A percentile compares a stretch with the other conserved stretches of the same genome.
These are phyloP conservation scores for Anisodus tanguticus DNA, from an alignment of 257 asterid species.

Conservation along the genomic window DNA sequence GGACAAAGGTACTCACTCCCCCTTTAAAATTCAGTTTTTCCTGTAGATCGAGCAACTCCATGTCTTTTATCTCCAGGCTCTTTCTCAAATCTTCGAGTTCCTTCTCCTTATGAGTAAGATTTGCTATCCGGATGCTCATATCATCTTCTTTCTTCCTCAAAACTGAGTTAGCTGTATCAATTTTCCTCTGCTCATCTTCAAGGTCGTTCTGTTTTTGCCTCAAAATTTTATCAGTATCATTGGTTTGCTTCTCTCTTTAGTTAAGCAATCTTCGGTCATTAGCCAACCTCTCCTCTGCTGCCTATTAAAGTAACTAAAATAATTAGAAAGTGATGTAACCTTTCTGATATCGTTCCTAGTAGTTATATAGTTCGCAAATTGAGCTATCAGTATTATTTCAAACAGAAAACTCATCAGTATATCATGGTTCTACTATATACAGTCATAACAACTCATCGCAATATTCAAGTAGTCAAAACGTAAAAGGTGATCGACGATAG, in stretches of 20 bases:
- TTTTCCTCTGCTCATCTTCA: conserved; percentile 68
- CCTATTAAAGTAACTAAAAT: conserved; percentile 31
- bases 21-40: conserved; percentile 72
- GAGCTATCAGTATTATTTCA: too few relatives aligned
- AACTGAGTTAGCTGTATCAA: conserved; percentile 59
- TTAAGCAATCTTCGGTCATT: conserved; percentile 83
- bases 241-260: conserved; percentile 90
- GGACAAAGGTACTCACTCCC: conserved; percentile 52
- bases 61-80: conserved; percentile 75
- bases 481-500: too few relatives aligned
- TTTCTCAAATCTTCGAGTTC: conserved; percentile 64
- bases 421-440: too few relatives aligned
- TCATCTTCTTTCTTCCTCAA: conserved; percentile 84
- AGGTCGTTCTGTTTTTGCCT: conserved; percentile 75
- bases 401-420: too few relatives aligned
- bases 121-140: conserved; percentile 61
- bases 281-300: conserved; percentile 85
- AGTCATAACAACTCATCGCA: too few relatives aligned
- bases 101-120: conserved; percentile 69
- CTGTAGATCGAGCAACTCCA: conserved; percentile 67
- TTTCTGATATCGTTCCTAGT: too few relatives aligned
- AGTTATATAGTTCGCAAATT: too few relatives aligned
- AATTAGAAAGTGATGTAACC: too few relatives aligned
- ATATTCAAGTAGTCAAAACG: too few relatives aligned
- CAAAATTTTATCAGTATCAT: conserved; percentile 69